A percentile compares a stretch with the other conserved stretches of the same genome.
These are phyloP conservation scores for Fusarium sp. DNA, from an alignment of 2,329 filamentous ascomycete species.

Conservation along the genomic window DNA sequence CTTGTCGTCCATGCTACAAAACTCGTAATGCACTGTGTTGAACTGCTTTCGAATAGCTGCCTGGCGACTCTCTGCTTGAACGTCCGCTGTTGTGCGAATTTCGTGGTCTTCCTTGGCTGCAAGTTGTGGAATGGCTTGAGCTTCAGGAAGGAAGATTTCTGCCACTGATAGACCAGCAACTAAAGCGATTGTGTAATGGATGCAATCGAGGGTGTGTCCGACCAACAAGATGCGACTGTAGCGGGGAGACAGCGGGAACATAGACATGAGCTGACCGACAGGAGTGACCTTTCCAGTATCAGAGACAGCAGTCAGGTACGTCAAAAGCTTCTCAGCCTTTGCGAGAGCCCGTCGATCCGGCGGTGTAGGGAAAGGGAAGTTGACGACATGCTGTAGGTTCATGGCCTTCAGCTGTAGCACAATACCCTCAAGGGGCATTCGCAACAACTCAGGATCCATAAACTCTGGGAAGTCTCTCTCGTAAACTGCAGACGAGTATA, in stretches of 20 bases:
- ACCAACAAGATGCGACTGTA: constrained; percentile 93
- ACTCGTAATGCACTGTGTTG: constrained; percentile 79
- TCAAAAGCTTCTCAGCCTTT: constrained; percentile 86
- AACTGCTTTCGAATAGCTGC: constrained; percentile 70
- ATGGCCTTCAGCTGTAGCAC: constrained; percentile 95
- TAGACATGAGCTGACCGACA: constrained; percentile 82
- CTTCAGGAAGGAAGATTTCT: constrained; percentile 87
- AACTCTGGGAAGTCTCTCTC: constrained; percentile 90
- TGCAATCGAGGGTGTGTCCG: constrained; percentile 82
- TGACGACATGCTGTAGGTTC: constrained; percentile 88
- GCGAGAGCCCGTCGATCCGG: constrained; percentile 80
- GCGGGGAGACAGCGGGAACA: constrained; percentile 89
- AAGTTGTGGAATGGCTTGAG: constrained; percentile 74
- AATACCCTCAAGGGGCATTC: constrained; percentile 92
- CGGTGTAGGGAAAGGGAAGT: constrained; percentile 95
- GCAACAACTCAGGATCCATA: constrained; percentile 85
- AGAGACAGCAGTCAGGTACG: constrained; percentile 84
- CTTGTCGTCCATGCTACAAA: constrained; percentile 82
- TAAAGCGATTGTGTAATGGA: constrained; percentile 87
- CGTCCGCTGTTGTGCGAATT: constrained; percentile 72
- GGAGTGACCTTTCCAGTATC: constrained; percentile 79
- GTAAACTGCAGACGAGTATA: constrained; percentile 95
- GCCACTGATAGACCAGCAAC: constrained; percentile 90
- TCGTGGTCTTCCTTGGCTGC: constrained; percentile 60
- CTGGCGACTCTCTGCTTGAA: constrained; percentile 76